Evolutionary conservation across 257 asterid species (phyloP).

Genomic region (Ocimum tenuiflorum): DNA sequence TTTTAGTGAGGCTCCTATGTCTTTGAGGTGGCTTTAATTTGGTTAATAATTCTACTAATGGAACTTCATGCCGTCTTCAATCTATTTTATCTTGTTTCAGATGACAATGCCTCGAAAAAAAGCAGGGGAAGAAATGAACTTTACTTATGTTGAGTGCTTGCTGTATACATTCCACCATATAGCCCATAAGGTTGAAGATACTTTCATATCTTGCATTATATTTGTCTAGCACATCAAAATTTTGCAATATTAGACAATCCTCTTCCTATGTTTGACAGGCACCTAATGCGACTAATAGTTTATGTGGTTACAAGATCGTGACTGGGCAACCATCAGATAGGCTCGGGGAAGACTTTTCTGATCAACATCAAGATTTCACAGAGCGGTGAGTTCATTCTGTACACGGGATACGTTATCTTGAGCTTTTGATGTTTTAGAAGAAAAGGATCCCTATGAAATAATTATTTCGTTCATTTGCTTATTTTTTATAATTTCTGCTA

Average conservation of each 20-base stretch:
- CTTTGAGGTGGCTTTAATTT: conserved; percentile 1
- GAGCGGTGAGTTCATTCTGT: conserved; percentile 52
- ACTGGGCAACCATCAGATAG: conserved; percentile 98
- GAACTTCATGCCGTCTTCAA: conserved; percentile 9
- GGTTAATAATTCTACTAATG: conserved; percentile 13
- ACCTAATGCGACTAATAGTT: conserved; percentile 83
- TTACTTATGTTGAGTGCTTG: conserved; percentile 83
- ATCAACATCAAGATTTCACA: conserved; percentile 55
- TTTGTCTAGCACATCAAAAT: conserved; percentile 5
- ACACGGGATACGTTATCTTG: not conserved
- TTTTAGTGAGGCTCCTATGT: not conserved
- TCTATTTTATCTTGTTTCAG: conserved; percentile 36
- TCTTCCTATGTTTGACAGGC: conserved; percentile 45
- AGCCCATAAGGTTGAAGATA: conserved; percentile 60
- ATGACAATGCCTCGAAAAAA: conserved; percentile 73
- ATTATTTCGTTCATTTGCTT: not conserved
- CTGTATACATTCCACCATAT: conserved; percentile 79
- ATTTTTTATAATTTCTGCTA: not conserved
- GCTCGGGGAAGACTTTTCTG: conserved; percentile 97
- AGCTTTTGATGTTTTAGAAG: not conserved
- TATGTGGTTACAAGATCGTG: conserved; percentile 91
- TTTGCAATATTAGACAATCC: conserved; percentile 13
- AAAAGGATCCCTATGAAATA: not conserved
- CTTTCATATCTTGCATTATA: conserved; percentile 18
- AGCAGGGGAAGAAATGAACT: conserved; percentile 84